A percentile compares a stretch with the other conserved stretches of the same genome.
Evolutionary conservation across 1,284 basidiomycete species (phyloP).

Genomic region (Tylopilus sp.): DNA sequence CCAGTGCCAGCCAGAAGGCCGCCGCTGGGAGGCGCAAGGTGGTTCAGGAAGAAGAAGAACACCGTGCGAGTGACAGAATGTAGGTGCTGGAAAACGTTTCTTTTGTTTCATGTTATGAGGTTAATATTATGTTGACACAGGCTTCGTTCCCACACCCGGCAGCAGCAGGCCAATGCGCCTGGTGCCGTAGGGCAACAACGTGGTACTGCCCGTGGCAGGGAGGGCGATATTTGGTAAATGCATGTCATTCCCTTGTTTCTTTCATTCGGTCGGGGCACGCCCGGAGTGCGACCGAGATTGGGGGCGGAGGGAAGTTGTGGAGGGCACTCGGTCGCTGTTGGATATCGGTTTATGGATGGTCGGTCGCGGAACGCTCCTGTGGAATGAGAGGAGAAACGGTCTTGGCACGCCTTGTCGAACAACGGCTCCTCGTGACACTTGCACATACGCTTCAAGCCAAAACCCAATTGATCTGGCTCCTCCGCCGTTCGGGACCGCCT

Average conservation of each 20-base stretch:
- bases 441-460: conserved; percentile 18
- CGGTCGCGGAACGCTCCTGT: conserved; percentile 29
- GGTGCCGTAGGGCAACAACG: conserved; percentile 64
- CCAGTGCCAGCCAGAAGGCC: conserved; percentile 57
- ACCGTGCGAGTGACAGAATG: conserved; percentile 75
- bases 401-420: conserved; percentile 44
- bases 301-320: conserved; percentile 54
- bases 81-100: conserved; percentile 43
- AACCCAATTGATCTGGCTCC: conserved; percentile 10
- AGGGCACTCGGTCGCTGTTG: conserved; percentile 49
- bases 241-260: conserved; percentile 37
- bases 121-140: conserved; percentile 37
- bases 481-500: conserved; percentile 18
- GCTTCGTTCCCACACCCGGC: conserved; percentile 81
- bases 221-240: conserved; percentile 73
- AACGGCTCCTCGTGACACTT: conserved; percentile 21
- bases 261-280: conserved; percentile 46
- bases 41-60: conserved; percentile 75
- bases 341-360: conserved; percentile 39
- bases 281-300: conserved; percentile 61
- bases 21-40: conserved; percentile 66
- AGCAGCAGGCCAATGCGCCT: conserved; percentile 56
- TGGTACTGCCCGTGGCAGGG: conserved; percentile 51
- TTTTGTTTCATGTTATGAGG: conserved; percentile 15
- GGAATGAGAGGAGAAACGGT: conserved; percentile 27